These are phyloP conservation scores for Cladophialophora chaetospira DNA, from an alignment of 2,329 filamentous ascomycete genomes.

Conservation along the genomic window DNA sequence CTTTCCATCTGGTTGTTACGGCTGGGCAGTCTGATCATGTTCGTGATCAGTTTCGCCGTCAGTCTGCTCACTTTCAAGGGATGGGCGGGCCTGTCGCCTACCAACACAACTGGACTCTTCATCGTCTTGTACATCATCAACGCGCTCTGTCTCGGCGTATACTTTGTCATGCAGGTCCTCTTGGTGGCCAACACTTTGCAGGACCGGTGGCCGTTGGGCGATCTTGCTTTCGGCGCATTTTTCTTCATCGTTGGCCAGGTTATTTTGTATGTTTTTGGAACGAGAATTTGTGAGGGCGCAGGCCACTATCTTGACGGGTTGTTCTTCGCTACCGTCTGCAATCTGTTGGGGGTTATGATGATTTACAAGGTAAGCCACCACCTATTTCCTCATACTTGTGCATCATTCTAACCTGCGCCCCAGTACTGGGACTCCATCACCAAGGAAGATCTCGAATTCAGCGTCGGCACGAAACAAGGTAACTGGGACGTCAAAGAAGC, in stretches of 20 bases:
- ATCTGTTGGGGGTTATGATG: slow-evolving; percentile 97
- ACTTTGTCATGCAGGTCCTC: slow-evolving; percentile 82
- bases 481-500: slow-evolving; percentile 98
- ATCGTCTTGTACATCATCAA: slow-evolving; percentile 90
- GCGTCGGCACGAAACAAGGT: slow-evolving; percentile 89
- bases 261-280: slow-evolving; percentile 85
- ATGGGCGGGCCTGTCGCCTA: slow-evolving; percentile 82
- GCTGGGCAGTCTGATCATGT: slow-evolving; percentile 75
- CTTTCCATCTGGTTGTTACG: slow-evolving; percentile 92
- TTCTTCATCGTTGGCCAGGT: slow-evolving; percentile 93
- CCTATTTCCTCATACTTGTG: background rate
- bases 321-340: slow-evolving; percentile 92
- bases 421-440: slow-evolving; percentile 99
- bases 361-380: slow-evolving; percentile 83
- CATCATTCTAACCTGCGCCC: slow-evolving; percentile 36
- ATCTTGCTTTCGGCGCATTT: slow-evolving; percentile 85
- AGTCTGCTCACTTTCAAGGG: slow-evolving; percentile 89
- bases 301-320: slow-evolving; percentile 93
- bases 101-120: slow-evolving; percentile 85
- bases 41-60: slow-evolving; percentile 82
- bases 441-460: slow-evolving; percentile 96
- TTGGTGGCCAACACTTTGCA: slow-evolving; percentile 87
- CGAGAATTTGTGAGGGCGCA: slow-evolving; percentile 77
- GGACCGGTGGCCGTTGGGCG: slow-evolving; percentile 91
- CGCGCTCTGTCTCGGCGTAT: slow-evolving; percentile 81